Evolutionary conservation across 2,329 filamentous ascomycete species (phyloP).

Genomic region (Botrytis elliptica): DNA sequence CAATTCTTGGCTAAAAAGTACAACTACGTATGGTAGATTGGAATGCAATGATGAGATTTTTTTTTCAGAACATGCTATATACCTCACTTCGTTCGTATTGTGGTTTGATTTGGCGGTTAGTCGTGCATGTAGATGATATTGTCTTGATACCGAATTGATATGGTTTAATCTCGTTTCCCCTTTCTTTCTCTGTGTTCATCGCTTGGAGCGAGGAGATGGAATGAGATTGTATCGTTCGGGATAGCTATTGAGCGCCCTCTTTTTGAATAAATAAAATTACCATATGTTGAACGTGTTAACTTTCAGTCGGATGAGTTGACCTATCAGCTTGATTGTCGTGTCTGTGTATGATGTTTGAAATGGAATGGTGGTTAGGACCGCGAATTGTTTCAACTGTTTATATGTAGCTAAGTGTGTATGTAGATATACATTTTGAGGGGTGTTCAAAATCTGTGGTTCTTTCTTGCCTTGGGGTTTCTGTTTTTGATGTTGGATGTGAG

Average conservation of each 20-base stretch:
- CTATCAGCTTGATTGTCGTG: neutral
- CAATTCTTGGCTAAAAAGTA: slow-evolving; percentile 10
- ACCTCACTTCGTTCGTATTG: neutral
- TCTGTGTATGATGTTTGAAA: neutral
- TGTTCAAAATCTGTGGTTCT: too few relatives aligned
- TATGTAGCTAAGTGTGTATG: accelerated
- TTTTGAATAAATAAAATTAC: neutral
- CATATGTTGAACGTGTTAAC: neutral
- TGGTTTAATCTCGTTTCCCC: too few relatives aligned
- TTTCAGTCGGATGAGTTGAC: too few relatives aligned
- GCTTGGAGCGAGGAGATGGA: neutral
- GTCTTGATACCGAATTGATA: neutral
- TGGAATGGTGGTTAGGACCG: neutral
- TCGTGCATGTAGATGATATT: neutral
- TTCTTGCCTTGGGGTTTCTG: neutral
- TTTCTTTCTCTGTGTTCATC: neutral
- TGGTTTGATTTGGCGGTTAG: neutral
- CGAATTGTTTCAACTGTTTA: neutral
- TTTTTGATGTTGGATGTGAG: neutral
- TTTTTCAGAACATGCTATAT: neutral
- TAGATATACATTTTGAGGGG: neutral
- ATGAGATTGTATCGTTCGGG: neutral
- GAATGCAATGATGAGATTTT: neutral
- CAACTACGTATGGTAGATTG: neutral
- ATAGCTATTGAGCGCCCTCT: neutral